These are phyloP conservation scores for Mucor piriformis DNA, from an alignment of 371 early-diverging fungal species.

Conservation along the genomic window DNA sequence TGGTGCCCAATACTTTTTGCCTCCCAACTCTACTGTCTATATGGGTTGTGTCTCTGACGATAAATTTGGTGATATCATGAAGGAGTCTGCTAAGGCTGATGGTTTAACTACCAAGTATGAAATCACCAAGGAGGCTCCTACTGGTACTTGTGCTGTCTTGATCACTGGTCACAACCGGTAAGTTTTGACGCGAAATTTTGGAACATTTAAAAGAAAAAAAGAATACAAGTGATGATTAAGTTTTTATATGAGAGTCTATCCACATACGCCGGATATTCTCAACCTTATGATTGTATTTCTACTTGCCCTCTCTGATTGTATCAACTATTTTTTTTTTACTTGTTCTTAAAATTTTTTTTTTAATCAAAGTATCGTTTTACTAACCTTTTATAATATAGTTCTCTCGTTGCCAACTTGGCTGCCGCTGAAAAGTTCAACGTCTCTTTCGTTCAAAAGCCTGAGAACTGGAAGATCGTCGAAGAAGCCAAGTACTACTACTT, in stretches of 20 bases:
- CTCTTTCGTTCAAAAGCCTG: conserved; percentile 72
- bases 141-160: conserved; percentile 93
- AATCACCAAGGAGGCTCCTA: conserved; percentile 72
- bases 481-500: conserved; percentile 88
- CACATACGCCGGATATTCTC: conserved; percentile 4
- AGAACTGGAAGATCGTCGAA: conserved; percentile 88
- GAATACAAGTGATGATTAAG: conserved; percentile 5
- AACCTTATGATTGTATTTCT: conserved; percentile 6
- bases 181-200: conserved; percentile 7
- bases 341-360: no score
- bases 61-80: conserved; percentile 72
- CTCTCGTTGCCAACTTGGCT: conserved; percentile 89
- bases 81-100: conserved; percentile 79
- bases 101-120: conserved; percentile 86
- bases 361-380: neutral
- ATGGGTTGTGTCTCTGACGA: conserved; percentile 92
- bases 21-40: conserved; percentile 85
- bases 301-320: conserved; percentile 7
- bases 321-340: neutral
- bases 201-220: neutral
- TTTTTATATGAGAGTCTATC: conserved; percentile 10
- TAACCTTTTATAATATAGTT: conserved; percentile 37
- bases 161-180: conserved; percentile 89
- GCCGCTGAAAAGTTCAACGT: conserved; percentile 91
- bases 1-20: conserved; percentile 88